Base-by-base conservation (phyloP, 2,329 filamentous ascomycete genomes). In the Chaetomium sp. region DNA sequence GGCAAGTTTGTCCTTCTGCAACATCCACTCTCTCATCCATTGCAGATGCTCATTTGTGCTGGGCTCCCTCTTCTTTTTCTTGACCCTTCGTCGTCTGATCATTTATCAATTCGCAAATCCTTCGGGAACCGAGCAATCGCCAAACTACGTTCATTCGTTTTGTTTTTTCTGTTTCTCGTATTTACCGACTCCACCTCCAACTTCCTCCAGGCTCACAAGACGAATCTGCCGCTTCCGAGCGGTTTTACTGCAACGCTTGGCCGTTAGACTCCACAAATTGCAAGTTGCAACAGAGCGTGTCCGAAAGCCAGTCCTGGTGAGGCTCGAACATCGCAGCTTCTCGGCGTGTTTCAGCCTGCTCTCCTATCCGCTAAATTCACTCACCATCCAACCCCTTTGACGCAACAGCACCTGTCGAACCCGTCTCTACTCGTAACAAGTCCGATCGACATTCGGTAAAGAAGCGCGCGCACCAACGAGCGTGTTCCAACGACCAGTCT, bases 331-430 rank as follows among this genome's bases (percentile, higher is more conserved):
- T 59, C 58, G 54, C 59, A 57, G 49, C 63, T 64, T 62, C 65
- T 60, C 63, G 38, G 47, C 56, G 55, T 63, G 63, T 66, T 67
- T 67, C 64, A 66, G 64, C 59, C 61, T 14, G 59, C 49, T 53
- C 58, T 55, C 46, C 59, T 34, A 54, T 57, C 52, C 58, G 53
- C 54, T 57, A 41, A 61, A 57, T 56, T 49, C 58, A 54, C 37
- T 38, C 37, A 59, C 59, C 49, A 46, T 47, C 35, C 33, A 36
- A 6, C 57, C 56, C 51, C 50, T 37, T 55, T 50, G 45, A 45
- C 50, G 51, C 55, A 55, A 40, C 38, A 42, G 14, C 6, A 11
- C 40, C 40, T 14, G 11, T 41, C n/a, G 40, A 12, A 46, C 43
- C 49, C 37, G 33, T 53, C 50, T 54, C 52, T 38, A 14, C 32